Conservation (phyloP, 1,139 yeast species). For the Pichia sorboxylosa region DNA sequence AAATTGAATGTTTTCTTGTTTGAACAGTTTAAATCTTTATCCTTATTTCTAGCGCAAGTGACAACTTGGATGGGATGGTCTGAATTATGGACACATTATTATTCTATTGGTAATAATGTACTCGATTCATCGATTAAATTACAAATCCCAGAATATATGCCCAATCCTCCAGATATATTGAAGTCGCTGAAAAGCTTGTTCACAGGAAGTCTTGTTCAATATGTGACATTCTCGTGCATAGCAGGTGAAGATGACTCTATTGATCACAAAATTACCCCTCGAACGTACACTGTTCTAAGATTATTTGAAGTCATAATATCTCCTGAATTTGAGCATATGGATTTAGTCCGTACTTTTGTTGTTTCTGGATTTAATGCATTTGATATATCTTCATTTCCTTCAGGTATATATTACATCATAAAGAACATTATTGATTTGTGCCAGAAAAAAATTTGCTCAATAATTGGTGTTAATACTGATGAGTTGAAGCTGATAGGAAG, state of each 20-base stretch:
- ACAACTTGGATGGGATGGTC: slow-evolving; percentile 71
- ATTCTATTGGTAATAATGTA: slow-evolving; percentile 26
- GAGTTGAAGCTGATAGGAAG: slow-evolving; percentile 55
- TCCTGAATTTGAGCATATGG: slow-evolving; percentile 36
- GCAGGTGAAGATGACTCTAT: slow-evolving; percentile 52
- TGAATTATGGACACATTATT: slow-evolving; percentile 49
- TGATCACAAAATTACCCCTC: slow-evolving; percentile 52
- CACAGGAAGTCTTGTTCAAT: slow-evolving; percentile 33
- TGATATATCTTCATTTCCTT: slow-evolving; percentile 60
- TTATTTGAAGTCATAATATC: slow-evolving; percentile 55
- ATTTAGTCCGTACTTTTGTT: slow-evolving; percentile 48
- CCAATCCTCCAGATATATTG: slow-evolving; percentile 44
- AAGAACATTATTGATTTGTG: slow-evolving; percentile 47
- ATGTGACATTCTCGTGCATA: slow-evolving; percentile 56
- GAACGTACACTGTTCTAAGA: slow-evolving; percentile 46
- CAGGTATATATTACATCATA: slow-evolving; percentile 58
- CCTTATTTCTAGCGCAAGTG: slow-evolving; percentile 47
- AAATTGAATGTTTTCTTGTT: slow-evolving; percentile 42
- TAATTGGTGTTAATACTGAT: slow-evolving; percentile 30
- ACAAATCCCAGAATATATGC: slow-evolving; percentile 33
- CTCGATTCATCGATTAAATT: slow-evolving; percentile 27
- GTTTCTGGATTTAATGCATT: slow-evolving; percentile 39
- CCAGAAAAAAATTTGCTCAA: slow-evolving; percentile 43
- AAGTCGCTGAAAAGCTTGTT: slow-evolving; percentile 45
- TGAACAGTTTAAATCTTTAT: slow-evolving; percentile 30